Evolutionary conservation across 2,329 filamentous ascomycete species (phyloP), one percentile per base, ranked within the genome.

Genomic region (Mariannaea sp.): DNA sequence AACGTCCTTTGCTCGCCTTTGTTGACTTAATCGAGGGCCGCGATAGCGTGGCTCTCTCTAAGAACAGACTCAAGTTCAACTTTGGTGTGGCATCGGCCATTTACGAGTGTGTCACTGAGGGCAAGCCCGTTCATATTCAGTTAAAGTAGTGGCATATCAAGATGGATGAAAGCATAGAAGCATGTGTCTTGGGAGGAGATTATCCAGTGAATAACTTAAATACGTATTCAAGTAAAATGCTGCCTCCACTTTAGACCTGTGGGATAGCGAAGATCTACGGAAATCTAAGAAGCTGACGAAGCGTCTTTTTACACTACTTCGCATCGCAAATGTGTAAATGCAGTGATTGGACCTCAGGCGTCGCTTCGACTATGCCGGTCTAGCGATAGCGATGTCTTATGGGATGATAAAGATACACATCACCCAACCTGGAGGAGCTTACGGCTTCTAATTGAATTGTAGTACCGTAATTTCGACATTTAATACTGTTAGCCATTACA

Each of bases 1-100:
- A 49, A 19, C 49, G 53, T 7, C 49, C 49, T 16, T 49, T 56
- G 17, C 49, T 56, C 3, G n/a, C 53, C 6, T 56, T 56, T 56
- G 49, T 35, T 14, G 53, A 53, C 12, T 42, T 49, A 39, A 53
- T 56, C 4, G 44, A 56, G n/a, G 49, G 53, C 7, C 49, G 49
- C 1, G 49, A 56, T 2, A 56, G 49, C 24, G 19, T 56, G 27
- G 53, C 53, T 30, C 53, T 56, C 22, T 45, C 49, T 2, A 56
- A 40, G 35, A 53, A 33, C 22, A 56, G 44, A 26, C 44, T 56
- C 1, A 33, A 49, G 49, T 56, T 56, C 6, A 56, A 56, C 32
- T 56, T 56, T 40, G 24, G 39, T 27, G 49, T 56, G 1, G 53
- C 53, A 6, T 56, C 39, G 3, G 53, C 53, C 22, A 56, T 56